Evolutionary conservation across 1,139 yeast species (phyloP).

Genomic region (Pichia sp.): DNA sequence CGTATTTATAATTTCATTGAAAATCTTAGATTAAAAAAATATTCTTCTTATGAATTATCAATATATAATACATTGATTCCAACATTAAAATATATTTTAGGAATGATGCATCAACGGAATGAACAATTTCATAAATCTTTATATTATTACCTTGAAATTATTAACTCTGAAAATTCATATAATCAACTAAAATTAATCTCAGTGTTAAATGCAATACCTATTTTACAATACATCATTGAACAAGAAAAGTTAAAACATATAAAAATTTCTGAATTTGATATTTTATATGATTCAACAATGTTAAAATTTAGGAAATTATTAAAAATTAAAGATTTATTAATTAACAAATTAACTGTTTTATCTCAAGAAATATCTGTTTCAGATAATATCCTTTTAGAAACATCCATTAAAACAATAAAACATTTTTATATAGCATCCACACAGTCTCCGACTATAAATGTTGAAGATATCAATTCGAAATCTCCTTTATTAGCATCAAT

Average conservation of each 20-base stretch:
- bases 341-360: neutral
- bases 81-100: conserved; percentile 35
- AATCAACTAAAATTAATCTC: conserved; percentile 22
- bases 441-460: neutral
- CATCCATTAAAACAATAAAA: neutral
- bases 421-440: neutral
- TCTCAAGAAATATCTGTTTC: neutral
- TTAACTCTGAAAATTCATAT: conserved; percentile 5
- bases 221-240: conserved; percentile 18
- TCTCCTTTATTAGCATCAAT: conserved; percentile 24
- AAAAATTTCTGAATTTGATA: conserved; percentile 21
- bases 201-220: conserved; percentile 20
- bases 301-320: conserved; percentile 15
- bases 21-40: conserved; percentile 31
- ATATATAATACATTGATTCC: conserved; percentile 34
- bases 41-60: conserved; percentile 33
- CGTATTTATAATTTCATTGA: conserved; percentile 32
- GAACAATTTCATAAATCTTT: conserved; percentile 36
- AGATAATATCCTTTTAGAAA: neutral
- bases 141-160: conserved; percentile 31
- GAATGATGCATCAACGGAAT: conserved; percentile 33
- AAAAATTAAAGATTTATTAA: conserved; percentile 16
- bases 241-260: conserved; percentile 1
- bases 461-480: neutral
- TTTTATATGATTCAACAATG: conserved; percentile 18